Conservation (phyloP, 768 basidiomycete genomes). For the Tubosaeta brunneosetosa region DNA sequence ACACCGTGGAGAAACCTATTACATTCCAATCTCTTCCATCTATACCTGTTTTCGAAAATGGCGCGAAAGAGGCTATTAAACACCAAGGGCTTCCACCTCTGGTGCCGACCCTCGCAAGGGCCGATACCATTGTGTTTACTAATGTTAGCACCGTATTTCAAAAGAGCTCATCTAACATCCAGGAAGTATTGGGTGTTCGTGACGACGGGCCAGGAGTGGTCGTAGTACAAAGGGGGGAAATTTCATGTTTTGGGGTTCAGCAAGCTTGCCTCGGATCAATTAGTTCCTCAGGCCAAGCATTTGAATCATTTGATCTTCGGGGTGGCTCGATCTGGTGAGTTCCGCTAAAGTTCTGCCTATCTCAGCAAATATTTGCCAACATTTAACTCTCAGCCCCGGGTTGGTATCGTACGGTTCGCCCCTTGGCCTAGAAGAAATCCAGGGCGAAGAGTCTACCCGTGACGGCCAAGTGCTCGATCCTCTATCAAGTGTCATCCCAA, state of each 20-base stretch:
- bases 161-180: slow-evolving; percentile 25
- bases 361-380: background rate
- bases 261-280: slow-evolving; percentile 21
- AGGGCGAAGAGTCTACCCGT: slow-evolving; percentile 47
- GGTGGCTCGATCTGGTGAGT: slow-evolving; percentile 58
- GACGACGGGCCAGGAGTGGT: slow-evolving; percentile 35
- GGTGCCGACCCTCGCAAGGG: slow-evolving; percentile 34
- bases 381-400: slow-evolving; percentile 37
- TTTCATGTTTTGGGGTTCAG: slow-evolving; percentile 47
- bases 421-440: slow-evolving; percentile 55
- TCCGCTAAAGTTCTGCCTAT: slow-evolving; percentile 7
- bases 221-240: slow-evolving; percentile 47
- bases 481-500: slow-evolving; percentile 30
- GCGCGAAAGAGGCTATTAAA: slow-evolving; percentile 51
- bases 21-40: slow-evolving; percentile 47
- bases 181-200: slow-evolving; percentile 16
- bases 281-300: slow-evolving; percentile 14
- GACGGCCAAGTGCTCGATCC: slow-evolving; percentile 54
- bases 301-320: slow-evolving; percentile 50
- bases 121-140: slow-evolving; percentile 51
- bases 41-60: slow-evolving; percentile 61
- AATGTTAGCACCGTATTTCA: slow-evolving; percentile 55
- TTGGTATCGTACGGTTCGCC: slow-evolving; percentile 39
- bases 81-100: slow-evolving; percentile 74
- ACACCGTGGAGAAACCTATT: slow-evolving; percentile 49